These are phyloP conservation scores for Gyrodon lividus DNA, from an alignment of 768 basidiomycete genomes.

Conservation along the genomic window DNA sequence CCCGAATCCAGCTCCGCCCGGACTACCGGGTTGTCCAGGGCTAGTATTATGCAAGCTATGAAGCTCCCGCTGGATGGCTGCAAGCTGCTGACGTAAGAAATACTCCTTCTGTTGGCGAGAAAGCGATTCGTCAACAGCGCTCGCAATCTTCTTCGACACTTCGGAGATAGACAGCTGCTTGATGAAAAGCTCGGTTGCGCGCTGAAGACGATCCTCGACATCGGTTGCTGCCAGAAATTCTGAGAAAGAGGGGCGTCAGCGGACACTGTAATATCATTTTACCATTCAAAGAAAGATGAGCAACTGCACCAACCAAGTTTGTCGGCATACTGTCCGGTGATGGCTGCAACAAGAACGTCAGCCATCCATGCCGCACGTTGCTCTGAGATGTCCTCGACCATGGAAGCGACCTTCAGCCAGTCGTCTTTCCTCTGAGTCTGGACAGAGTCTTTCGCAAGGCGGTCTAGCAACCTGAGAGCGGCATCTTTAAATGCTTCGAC, in stretches of 20 bases:
- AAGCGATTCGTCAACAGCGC: conserved; percentile 78
- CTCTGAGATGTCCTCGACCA: conserved; percentile 71
- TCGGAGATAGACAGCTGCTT: conserved; percentile 79
- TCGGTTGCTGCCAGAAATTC: conserved; percentile 63
- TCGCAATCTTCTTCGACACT: conserved; percentile 77
- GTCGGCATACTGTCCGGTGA: conserved; percentile 63
- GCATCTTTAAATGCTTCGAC: conserved; percentile 69
- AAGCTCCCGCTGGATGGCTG: conserved; percentile 77
- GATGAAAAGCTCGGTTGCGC: conserved; percentile 67
- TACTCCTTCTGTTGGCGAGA: conserved; percentile 88
- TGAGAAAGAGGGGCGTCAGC: conserved; percentile 24
- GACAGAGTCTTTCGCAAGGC: conserved; percentile 46
- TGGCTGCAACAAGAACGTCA: conserved; percentile 63
- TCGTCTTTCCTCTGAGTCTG: conserved; percentile 58
- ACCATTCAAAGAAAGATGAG: neutral
- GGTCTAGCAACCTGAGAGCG: conserved; percentile 64
- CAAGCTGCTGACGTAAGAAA: conserved; percentile 80
- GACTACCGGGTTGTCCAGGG: conserved; percentile 18
- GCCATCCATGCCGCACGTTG: conserved; percentile 71
- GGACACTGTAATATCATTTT: neutral
- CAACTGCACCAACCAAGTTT: conserved; percentile 55
- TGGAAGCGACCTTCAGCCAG: conserved; percentile 64
- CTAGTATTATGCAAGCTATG: conserved; percentile 46
- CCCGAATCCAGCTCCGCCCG: conserved; percentile 23
- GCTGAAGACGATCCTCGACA: conserved; percentile 59